Conservation (phyloP, 352 stramenopile species). For the Aphanomyces astaci region DNA sequence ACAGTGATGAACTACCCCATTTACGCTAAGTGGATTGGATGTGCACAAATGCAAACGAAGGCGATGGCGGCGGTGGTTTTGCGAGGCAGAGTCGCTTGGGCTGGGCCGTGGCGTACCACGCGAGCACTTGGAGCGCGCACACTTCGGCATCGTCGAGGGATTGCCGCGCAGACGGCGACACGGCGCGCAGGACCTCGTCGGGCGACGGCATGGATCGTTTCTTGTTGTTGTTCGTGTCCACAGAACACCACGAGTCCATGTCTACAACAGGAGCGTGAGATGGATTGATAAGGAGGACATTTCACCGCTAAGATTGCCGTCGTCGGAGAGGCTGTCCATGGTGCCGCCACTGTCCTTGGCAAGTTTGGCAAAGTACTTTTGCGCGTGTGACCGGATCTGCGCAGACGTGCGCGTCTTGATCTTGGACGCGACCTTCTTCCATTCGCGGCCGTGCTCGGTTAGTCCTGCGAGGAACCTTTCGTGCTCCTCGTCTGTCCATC, state of each 20-base stretch:
- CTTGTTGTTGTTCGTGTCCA: constrained; percentile 17
- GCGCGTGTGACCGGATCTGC: constrained; percentile 75
- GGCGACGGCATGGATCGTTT: constrained; percentile 40
- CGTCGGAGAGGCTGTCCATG: background rate
- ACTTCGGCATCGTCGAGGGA: constrained; percentile 71
- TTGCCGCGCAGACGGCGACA: constrained; percentile 38
- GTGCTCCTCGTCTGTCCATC: constrained; percentile 94
- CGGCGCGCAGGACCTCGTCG: constrained; percentile 68
- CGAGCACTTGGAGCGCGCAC: constrained; percentile 73
- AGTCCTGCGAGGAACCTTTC: constrained; percentile 92
- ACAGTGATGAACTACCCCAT: no score
- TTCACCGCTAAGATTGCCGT: background rate
- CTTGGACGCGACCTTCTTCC: constrained; percentile 93
- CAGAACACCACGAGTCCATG: background rate
- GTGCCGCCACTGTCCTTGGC: constrained; percentile 42
- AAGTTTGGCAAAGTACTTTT: constrained; percentile 85
- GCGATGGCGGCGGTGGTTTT: background rate
- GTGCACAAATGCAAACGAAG: background rate
- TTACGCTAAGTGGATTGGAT: background rate
- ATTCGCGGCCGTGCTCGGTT: constrained; percentile 92
- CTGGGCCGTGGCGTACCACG: constrained; percentile 35
- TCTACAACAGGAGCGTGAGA: background rate
- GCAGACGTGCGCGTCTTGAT: constrained; percentile 83
- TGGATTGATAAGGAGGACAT: background rate
- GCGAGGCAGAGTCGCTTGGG: background rate